phyloP scores from a whole-genome alignment of 768 basidiomycete genomes.

The Royoungia palumana region DNA sequence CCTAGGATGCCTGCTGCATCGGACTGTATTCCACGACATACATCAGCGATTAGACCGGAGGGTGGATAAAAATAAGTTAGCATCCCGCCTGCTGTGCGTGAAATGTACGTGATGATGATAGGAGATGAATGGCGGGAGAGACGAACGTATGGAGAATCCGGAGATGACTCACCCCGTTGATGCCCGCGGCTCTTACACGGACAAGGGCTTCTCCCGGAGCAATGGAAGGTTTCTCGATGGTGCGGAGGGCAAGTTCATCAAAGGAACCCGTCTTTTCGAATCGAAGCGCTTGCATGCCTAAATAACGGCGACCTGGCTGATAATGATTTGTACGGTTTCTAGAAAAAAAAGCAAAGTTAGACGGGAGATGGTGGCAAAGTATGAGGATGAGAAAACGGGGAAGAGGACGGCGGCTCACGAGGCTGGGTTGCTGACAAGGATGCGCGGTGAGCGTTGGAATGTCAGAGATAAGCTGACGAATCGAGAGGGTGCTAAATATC shows the following conservation, averaged over 20 bases:
- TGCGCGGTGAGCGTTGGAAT: neutral
- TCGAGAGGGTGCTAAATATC: neutral
- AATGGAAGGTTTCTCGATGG: slow-evolving; percentile 26
- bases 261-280: slow-evolving; percentile 32
- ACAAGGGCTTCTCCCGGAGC: slow-evolving; percentile 33
- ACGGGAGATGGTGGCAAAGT: neutral
- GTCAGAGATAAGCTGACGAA: neutral
- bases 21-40: slow-evolving; percentile 16
- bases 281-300: slow-evolving; percentile 31
- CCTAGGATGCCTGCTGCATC: slow-evolving; percentile 30
- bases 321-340: neutral
- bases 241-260: slow-evolving; percentile 22
- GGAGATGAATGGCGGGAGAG: neutral
- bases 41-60: too few relatives aligned
- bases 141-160: neutral
- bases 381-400: neutral
- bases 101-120: neutral
- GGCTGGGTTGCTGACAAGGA: neutral
- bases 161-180: slow-evolving; percentile 29
- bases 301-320: neutral
- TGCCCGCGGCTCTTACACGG: slow-evolving; percentile 31
- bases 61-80: too few relatives aligned
- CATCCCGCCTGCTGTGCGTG: too few relatives aligned
- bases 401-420: slow-evolving; percentile 2
- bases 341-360: neutral